Base-by-base conservation (phyloP, 305 asterid species). In the Rubia occidens region DNA sequence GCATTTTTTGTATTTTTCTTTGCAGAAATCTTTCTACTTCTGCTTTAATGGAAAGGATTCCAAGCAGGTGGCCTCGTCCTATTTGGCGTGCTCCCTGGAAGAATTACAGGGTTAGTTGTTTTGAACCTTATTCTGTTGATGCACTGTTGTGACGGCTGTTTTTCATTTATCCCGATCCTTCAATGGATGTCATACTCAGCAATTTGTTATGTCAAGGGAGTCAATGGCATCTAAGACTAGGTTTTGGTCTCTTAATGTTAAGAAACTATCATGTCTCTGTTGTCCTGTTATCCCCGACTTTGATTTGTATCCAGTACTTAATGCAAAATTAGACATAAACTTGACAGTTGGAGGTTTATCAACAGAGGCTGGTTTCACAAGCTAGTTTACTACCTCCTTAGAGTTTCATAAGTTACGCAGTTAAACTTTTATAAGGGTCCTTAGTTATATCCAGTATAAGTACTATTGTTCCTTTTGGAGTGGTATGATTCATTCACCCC, bases 11-110 rank as follows among this genome's bases (percentile, higher is more conserved):
- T 74, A 69, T 18, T 11, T 55, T 6, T 21, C 61, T 64, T 66
- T 76, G 47, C 86, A 94, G 99, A 85, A 86, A 85, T 78, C 77
- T 89, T 78, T 82, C 99, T 74, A 94, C 99, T 78, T 86, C 99
- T 64, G 99, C 97, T 68, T 85, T 94, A 59, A 94, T 91, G 97
- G 96, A 91, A 80, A 91, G 97, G 81, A 90, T 94, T 71, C 97
- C 99, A 67, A 89, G 97, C 83, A 90, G 78, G 78, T 90, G 99
- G 99, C 99, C 99, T 51, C 95, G 97, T 71, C 99, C 99, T 51
- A 81, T 81, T 54, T 94, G 97, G 99, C 99, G 64, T 81, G 77
- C 95, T 42, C 97, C 96, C 15, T 94, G 97, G 99, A 94, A 89
- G 86, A 94, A 91, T 81, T 94, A 91, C 80, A 85, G 97, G 85